Evolutionary conservation across 345 rosid genomes (phyloP).

Genomic region (Excoecaria cochinchinensis): DNA sequence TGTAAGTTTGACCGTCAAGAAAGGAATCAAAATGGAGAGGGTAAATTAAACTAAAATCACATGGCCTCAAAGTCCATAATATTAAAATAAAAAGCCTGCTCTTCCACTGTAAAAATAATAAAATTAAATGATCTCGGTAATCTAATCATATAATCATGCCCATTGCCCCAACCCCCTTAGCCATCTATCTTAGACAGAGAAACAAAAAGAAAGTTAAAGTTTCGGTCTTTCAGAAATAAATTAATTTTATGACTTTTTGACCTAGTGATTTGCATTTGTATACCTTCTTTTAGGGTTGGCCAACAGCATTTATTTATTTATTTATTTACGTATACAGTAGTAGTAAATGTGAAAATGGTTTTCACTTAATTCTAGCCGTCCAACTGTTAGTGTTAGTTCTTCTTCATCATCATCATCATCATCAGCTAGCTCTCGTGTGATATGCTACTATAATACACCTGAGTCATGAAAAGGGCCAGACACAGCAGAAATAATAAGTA

Average conservation of each 20-base stretch:
- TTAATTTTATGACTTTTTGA: constrained; percentile 23
- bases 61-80: constrained; percentile 29
- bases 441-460: too few species aligned
- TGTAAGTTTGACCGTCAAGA: constrained; percentile 51
- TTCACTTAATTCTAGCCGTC: not conserved
- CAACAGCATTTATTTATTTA: not conserved
- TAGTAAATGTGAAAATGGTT: not conserved
- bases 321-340: not conserved
- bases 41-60: constrained; percentile 40
- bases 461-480: too few species aligned
- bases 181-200: constrained; percentile 20
- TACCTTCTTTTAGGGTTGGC: constrained; percentile 18
- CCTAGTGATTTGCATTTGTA: constrained; percentile 6
- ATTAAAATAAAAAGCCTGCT: constrained; percentile 31
- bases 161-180: not conserved
- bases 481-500: too few species aligned
- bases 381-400: not conserved
- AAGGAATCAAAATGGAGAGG: constrained; percentile 40
- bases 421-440: not conserved
- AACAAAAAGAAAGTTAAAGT: not conserved
- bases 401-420: too few species aligned
- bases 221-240: not conserved
- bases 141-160: constrained; percentile 41
- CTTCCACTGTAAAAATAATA: constrained; percentile 28
- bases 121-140: constrained; percentile 44